Base-by-base conservation (phyloP, 1,284 basidiomycete genomes). In the Polyporus tsugae region DNA sequence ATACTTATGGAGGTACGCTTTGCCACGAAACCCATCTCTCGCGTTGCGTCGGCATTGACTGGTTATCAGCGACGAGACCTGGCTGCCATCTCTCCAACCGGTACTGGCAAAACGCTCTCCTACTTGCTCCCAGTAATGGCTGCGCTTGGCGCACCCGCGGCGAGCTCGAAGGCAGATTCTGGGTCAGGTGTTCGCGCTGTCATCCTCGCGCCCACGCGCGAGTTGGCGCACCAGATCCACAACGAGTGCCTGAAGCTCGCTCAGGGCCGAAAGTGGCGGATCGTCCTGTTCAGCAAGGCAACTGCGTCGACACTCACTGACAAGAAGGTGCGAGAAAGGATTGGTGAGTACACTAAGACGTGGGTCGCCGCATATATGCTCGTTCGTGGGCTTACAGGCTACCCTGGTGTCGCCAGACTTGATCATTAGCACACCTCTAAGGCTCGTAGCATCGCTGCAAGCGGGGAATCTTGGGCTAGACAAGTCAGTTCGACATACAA, bases 211-310 rank as follows among this genome's bases (percentile, higher is more conserved):
- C 98, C 98, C 1, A 99, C 98, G 0, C 90, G 96, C 72, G 98
- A 99, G 82, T 82, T 99, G n/a, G 96, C 97, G 0, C 92, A 96
- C 73, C 98, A 99, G 78, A 99, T 99, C 68, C 87, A 95, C 70
- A 96, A 95, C 67, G 98, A 99, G 78, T 95, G 93, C 71, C 78
- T 94, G 57, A 96, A 95, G 77, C 82, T 98, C 15, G 91, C 92
- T 1, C 85, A 90, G 71, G 95, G 94, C 7, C 86, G 94, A 60
- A 93, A 91, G 74, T 98, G 96, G 96, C 86, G 90, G 63, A 86
- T 93, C 39, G 83, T 95, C 2, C 82, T 98, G 29, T 92, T 95
- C 75, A 94, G 90, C 78, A 97, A 96, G 79, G 93, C 95, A 6
- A 95, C 92, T 1, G 92, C 92, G 0, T 89, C 83, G 68, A 91